phyloP scores from a whole-genome alignment of 257 asterid genomes.

The Rauvolfia tetraphylla region DNA sequence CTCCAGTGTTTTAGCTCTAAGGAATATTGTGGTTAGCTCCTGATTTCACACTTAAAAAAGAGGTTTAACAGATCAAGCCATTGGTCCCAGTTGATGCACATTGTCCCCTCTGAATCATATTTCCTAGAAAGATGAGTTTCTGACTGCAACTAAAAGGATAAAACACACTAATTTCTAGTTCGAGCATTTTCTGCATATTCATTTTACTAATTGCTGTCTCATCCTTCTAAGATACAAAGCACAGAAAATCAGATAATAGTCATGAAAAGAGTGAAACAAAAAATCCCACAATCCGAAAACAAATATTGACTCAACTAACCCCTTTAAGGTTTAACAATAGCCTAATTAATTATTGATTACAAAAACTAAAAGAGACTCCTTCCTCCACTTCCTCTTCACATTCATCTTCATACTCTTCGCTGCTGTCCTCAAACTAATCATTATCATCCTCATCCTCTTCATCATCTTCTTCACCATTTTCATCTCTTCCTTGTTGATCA shows the following conservation, averaged over 20 bases:
- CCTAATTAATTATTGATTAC: neutral
- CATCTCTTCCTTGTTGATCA: neutral
- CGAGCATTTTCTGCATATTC: neutral
- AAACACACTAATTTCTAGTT: neutral
- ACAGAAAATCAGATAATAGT: no score
- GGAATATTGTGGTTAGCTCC: neutral
- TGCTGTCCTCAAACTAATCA: neutral
- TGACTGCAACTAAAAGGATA: no score
- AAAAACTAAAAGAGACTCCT: neutral
- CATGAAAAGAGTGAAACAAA: neutral
- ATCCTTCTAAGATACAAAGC: no score
- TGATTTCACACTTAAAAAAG: neutral
- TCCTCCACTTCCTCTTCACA: neutral
- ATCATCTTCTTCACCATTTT: neutral
- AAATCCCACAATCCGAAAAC: no score
- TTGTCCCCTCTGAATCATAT: neutral
- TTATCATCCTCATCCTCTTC: neutral
- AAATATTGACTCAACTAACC: no score
- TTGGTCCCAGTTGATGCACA: neutral
- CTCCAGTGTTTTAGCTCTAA: no score
- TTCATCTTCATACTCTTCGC: neutral
- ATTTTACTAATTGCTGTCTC: neutral
- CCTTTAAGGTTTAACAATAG: no score
- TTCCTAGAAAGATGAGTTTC: neutral
- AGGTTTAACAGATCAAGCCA: neutral